Percentiles rank a stretch among this genome's conserved stretches.
phyloP scores from a whole-genome alignment of 2,329 filamentous ascomycete genomes.

The Ambrosiella beaveri region DNA sequence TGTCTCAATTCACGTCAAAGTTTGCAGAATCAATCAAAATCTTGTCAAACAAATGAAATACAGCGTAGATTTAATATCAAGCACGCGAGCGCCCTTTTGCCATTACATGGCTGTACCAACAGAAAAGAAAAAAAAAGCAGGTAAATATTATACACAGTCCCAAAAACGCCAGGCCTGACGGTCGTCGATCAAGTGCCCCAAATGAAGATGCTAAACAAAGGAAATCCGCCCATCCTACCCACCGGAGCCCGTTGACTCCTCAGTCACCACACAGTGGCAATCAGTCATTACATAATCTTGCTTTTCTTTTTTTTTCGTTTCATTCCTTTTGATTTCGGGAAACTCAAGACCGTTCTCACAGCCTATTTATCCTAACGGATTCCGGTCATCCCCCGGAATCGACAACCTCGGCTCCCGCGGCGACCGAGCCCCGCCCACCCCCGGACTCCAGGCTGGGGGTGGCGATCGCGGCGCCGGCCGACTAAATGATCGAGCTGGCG shows the following conservation, averaged over 20 bases:
- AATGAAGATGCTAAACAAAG: neutral
- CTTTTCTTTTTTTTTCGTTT: neutral
- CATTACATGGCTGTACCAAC: no score
- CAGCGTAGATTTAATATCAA: no score
- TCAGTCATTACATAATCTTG: neutral
- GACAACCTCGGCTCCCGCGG: slow-evolving; percentile 15
- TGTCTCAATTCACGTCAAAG: no score
- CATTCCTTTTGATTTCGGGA: no score
- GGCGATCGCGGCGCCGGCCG: neutral
- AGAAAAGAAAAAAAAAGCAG: no score
- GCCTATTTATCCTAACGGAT: slow-evolving; percentile 40
- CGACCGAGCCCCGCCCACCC: neutral
- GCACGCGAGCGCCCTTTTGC: no score
- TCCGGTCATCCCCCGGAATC: slow-evolving; percentile 17
- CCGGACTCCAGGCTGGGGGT: slow-evolving; percentile 14
- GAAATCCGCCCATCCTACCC: neutral
- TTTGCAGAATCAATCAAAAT: no score
- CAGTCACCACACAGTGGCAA: neutral
- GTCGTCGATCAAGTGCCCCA: no score
- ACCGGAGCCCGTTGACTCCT: neutral
- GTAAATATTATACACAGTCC: no score
- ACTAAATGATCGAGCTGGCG: slow-evolving; percentile 38
- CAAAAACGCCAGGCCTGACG: no score
- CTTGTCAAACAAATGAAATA: no score
- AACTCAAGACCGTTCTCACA: slow-evolving; percentile 20